phyloP scores from a whole-genome alignment of 1,284 basidiomycete genomes.

The Dichomitus squalens region DNA sequence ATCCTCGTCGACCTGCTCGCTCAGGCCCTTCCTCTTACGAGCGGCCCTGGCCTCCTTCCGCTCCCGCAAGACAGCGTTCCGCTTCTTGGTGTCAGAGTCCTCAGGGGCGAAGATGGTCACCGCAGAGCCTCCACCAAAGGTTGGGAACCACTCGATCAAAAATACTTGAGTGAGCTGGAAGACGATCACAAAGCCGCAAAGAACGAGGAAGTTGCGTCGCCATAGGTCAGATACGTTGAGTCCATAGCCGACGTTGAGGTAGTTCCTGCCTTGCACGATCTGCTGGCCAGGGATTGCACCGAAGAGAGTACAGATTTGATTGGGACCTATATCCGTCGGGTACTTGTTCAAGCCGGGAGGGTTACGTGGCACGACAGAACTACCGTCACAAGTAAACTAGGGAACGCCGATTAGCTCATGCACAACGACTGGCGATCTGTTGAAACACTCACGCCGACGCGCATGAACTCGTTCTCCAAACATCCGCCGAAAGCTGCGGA shows the following conservation, averaged over 20 bases:
- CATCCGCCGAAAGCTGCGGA: constrained; percentile 67
- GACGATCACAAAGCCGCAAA: constrained; percentile 64
- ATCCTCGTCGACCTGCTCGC: constrained; percentile 37
- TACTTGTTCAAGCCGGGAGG: constrained; percentile 62
- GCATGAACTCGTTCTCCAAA: constrained; percentile 86
- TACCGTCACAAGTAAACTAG: constrained; percentile 68
- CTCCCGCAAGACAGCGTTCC: constrained; percentile 62
- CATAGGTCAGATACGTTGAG: constrained; percentile 57
- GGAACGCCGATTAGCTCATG: background rate
- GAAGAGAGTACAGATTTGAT: constrained; percentile 71
- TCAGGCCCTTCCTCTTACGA: constrained; percentile 32
- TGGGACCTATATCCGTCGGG: constrained; percentile 60
- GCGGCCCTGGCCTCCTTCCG: constrained; percentile 42
- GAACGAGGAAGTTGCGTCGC: constrained; percentile 59
- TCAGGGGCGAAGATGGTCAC: constrained; percentile 76
- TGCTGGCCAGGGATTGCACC: constrained; percentile 54
- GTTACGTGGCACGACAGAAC: constrained; percentile 74
- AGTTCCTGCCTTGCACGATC: constrained; percentile 53
- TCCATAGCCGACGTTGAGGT: constrained; percentile 60
- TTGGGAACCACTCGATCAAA: constrained; percentile 64
- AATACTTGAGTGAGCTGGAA: constrained; percentile 69
- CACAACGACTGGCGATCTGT: background rate
- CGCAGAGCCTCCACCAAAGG: constrained; percentile 49
- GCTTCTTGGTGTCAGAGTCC: constrained; percentile 63
- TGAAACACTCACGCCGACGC: constrained; percentile 50